Evolutionary conservation across 139 green algal genomes (phyloP).

Genomic region (Chlorella sp.): DNA sequence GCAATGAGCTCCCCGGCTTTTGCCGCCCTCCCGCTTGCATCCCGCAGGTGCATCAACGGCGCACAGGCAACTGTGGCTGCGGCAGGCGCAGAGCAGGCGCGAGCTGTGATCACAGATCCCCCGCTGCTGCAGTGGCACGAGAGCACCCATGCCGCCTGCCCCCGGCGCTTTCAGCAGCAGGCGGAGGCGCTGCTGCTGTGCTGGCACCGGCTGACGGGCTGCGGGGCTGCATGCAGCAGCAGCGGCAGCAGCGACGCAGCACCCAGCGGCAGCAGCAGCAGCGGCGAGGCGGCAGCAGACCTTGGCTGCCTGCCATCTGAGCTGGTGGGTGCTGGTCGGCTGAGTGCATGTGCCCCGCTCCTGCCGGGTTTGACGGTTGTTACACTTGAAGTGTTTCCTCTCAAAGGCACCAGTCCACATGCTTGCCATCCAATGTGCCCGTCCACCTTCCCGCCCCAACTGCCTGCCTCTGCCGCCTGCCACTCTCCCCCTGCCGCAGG

Average conservation of each 20-base stretch:
- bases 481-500: background rate
- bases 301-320: background rate
- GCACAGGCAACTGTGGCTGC: background rate
- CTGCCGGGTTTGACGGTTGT: too few relatives aligned
- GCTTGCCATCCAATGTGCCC: too few relatives aligned
- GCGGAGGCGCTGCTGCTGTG: constrained; percentile 14
- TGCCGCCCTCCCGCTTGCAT: too few relatives aligned
- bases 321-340: constrained; percentile 5
- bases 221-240: background rate
- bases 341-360: too few relatives aligned
- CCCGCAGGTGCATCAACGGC: background rate
- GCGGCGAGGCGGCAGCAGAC: background rate
- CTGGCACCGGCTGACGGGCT: background rate
- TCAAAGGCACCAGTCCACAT: too few relatives aligned
- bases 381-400: too few relatives aligned
- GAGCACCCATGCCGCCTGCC: background rate
- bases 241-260: background rate
- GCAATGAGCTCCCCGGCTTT: too few relatives aligned
- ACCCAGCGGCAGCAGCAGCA: background rate
- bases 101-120: background rate
- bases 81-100: too few relatives aligned
- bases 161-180: background rate
- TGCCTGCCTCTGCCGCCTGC: background rate
- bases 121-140: constrained; percentile 11
- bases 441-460: background rate